Base-by-base conservation (phyloP, 2,329 filamentous ascomycete genomes). In the Colletotrichum australisinense region DNA sequence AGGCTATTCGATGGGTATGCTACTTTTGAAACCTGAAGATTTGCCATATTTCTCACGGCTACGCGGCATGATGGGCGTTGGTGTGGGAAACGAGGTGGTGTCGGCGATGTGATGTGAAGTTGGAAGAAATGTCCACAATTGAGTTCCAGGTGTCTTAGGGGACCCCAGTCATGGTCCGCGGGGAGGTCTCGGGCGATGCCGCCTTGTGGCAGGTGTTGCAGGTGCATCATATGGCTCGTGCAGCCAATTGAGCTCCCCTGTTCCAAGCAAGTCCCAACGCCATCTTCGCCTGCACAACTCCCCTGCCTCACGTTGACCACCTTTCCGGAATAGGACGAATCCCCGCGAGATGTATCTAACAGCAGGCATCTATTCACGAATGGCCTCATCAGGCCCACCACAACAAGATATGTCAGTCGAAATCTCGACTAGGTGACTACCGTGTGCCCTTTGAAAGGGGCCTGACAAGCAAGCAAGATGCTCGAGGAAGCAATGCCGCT, bases 71-170 rank as follows among this genome's bases (percentile, higher is more conserved):
- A 19, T 26, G 12, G 16, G 4, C 16, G 4, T 28, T 35, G 42
- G n/a, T 26, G 11, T 9, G 7, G 26, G 22, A 12, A 19, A 35
- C 30, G 42, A 4, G 38, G 38, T 19, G 5, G n/a, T 68, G 28
- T 16, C 7, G 4, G 30, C 63, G 66, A 16, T n/a, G 38, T 69
- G 66, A 42, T n/a, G 32, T 69, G 70, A 64, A 69, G 70, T 73
- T 30, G 70, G 66, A 69, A 72, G 64, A 60, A 69, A 57, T 28
- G 53, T 49, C 28, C 24, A 11, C n/a, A 49, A 72, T 72, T 64
- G 53, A 69, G 52, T 70, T 55, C 16, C 49, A 19, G 42, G n/a
- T 26, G n/a, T 38, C 7, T 63, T 46, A 57, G 55, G 67, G 66
- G 63, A 24, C 11, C 65, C 70, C 49, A 52, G 35, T 28, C 26